phyloP scores from a whole-genome alignment of 805 yeast species.

The Cyberlindnera xylosilytica region DNA sequence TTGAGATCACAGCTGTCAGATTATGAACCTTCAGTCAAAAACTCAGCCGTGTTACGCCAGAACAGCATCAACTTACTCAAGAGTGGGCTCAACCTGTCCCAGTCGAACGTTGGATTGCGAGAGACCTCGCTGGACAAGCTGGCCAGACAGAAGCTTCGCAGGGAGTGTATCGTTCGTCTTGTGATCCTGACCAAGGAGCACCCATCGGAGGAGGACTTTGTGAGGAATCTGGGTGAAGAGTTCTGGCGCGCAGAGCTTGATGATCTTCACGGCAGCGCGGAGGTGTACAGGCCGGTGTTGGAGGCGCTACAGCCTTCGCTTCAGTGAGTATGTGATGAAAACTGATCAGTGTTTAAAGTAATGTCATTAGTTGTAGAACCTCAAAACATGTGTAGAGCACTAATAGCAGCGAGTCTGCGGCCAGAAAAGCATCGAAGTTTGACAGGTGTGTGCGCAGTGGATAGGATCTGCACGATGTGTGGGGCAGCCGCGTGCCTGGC shows the following conservation, averaged over 20 bases:
- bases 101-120: slow-evolving; percentile 26
- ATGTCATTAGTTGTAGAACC: too few species aligned
- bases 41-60: slow-evolving; percentile 11
- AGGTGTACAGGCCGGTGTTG: slow-evolving; percentile 1
- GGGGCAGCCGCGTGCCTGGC: too few species aligned
- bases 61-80: slow-evolving; percentile 24
- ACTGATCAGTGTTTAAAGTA: too few species aligned
- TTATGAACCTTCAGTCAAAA: slow-evolving; percentile 14
- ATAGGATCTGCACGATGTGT: too few species aligned
- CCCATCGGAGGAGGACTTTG: slow-evolving; percentile 18
- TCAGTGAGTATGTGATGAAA: not conserved
- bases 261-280: slow-evolving; percentile 11
- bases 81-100: slow-evolving; percentile 20
- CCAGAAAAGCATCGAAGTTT: too few species aligned
- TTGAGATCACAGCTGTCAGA: slow-evolving; percentile 11
- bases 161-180: slow-evolving; percentile 25
- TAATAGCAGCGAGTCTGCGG: too few species aligned
- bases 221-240: slow-evolving; percentile 20
- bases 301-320: not conserved
- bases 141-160: slow-evolving; percentile 19
- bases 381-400: too few species aligned
- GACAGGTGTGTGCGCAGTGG: too few species aligned
- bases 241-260: slow-evolving; percentile 17
- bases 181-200: slow-evolving; percentile 19
- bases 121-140: slow-evolving; percentile 21